Evolutionary conservation across 2,329 filamentous ascomycete genomes (phyloP).

Genomic region (Sclerotinia glacialis): DNA sequence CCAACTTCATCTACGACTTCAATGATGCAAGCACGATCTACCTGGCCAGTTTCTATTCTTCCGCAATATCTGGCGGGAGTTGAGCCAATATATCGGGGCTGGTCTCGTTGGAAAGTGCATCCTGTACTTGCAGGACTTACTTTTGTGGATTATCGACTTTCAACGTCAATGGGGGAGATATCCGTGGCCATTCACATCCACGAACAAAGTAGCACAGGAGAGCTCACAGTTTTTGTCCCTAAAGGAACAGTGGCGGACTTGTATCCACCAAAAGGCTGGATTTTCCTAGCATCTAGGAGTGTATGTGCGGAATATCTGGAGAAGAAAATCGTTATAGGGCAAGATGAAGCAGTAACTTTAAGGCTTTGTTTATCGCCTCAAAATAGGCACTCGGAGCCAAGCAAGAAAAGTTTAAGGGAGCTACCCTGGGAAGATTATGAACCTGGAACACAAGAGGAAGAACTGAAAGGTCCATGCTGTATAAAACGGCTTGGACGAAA

Average conservation of each 20-base stretch:
- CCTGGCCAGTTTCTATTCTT: constrained; percentile 30
- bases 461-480: constrained; percentile 7
- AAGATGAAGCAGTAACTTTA: not conserved
- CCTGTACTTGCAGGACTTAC: constrained; percentile 29
- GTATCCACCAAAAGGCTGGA: not conserved
- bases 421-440: constrained; percentile 11
- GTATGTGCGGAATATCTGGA: constrained; percentile 14
- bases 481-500: constrained; percentile 6
- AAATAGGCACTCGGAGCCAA: not conserved
- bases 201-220: constrained; percentile 22
- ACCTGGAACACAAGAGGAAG: constrained; percentile 3
- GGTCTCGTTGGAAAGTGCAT: constrained; percentile 26
- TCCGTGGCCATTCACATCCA: constrained; percentile 24
- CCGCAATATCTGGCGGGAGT: constrained; percentile 31
- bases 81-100: constrained; percentile 27
- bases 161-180: constrained; percentile 23
- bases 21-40: constrained; percentile 32
- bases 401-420: not conserved
- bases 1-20: constrained; percentile 29
- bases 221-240: constrained; percentile 25
- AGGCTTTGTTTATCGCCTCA: not conserved
- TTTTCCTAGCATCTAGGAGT: constrained; percentile 8
- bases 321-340: constrained; percentile 11
- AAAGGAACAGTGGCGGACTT: constrained; percentile 1
- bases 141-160: constrained; percentile 25